These are phyloP conservation scores for Pleurotus giganteus DNA, from an alignment of 768 basidiomycete genomes.

Conservation along the genomic window DNA sequence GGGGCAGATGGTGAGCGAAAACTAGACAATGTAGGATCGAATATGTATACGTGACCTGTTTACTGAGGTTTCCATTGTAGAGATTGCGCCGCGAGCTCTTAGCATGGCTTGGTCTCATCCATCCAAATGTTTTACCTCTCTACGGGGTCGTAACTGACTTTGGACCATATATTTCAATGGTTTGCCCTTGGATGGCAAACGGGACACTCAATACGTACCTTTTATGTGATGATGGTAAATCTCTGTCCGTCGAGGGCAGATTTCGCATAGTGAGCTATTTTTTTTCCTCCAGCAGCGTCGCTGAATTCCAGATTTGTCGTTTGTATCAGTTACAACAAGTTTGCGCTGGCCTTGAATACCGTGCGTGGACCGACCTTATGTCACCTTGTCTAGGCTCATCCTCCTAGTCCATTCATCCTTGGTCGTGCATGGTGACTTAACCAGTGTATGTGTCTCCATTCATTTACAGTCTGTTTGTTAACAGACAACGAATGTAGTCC, in stretches of 20 bases:
- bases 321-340: conserved; percentile 5
- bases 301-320: too few species aligned
- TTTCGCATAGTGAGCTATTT: conserved; percentile 18
- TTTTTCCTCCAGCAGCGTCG: neutral
- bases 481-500: conserved; percentile 17
- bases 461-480: neutral
- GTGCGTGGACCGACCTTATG: neutral
- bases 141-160: conserved; percentile 27
- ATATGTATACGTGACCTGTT: neutral
- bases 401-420: conserved; percentile 15
- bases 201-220: conserved; percentile 23
- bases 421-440: conserved; percentile 33
- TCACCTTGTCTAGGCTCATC: neutral
- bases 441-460: conserved; percentile 19
- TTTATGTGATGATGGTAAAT: conserved; percentile 14
- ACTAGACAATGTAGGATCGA: neutral
- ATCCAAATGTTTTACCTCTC: conserved; percentile 24
- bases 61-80: conserved; percentile 4
- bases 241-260: conserved; percentile 12
- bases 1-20: neutral
- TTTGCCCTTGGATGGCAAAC: conserved; percentile 31
- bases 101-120: conserved; percentile 17
- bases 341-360: conserved; percentile 6
- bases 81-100: conserved; percentile 18
- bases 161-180: conserved; percentile 27